These are phyloP conservation scores for Gymnopus androsaceus DNA, from an alignment of 1,284 basidiomycete species.

Conservation along the genomic window DNA sequence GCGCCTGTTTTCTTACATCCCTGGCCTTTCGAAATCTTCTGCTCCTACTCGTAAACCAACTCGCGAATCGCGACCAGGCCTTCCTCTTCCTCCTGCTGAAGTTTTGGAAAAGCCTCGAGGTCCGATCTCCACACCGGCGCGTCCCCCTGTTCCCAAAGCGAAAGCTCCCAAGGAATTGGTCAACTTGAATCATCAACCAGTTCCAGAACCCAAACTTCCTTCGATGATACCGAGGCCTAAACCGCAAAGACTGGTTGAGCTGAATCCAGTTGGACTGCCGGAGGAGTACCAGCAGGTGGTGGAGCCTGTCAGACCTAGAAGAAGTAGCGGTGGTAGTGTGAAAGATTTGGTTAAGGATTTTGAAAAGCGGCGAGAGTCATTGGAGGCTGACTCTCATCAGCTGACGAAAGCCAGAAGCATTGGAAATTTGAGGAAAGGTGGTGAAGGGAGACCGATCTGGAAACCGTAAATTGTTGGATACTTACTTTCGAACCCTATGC, in stretches of 20 bases:
- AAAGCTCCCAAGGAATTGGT: slow-evolving; percentile 65
- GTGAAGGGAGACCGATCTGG: slow-evolving; percentile 7
- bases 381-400: not conserved
- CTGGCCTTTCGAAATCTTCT: slow-evolving; percentile 42
- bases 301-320: slow-evolving; percentile 37
- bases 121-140: slow-evolving; percentile 59
- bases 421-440: slow-evolving; percentile 27
- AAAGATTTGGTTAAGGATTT: slow-evolving; percentile 67
- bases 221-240: slow-evolving; percentile 46
- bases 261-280: slow-evolving; percentile 50
- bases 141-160: slow-evolving; percentile 44
- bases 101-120: slow-evolving; percentile 50
- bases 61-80: slow-evolving; percentile 30
- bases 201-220: slow-evolving; percentile 26
- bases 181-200: slow-evolving; percentile 46
- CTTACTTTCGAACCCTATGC: no score
- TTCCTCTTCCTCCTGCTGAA: slow-evolving; percentile 56
- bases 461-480: slow-evolving; percentile 5
- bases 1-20: slow-evolving; percentile 66
- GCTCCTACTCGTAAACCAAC: slow-evolving; percentile 20
- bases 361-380: slow-evolving; percentile 39
- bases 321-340: slow-evolving; percentile 66
- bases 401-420: slow-evolving; percentile 29
- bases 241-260: slow-evolving; percentile 55
- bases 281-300: slow-evolving; percentile 23